Base-by-base conservation (phyloP, 306 rosid species). In the Inga oerstediana region DNA sequence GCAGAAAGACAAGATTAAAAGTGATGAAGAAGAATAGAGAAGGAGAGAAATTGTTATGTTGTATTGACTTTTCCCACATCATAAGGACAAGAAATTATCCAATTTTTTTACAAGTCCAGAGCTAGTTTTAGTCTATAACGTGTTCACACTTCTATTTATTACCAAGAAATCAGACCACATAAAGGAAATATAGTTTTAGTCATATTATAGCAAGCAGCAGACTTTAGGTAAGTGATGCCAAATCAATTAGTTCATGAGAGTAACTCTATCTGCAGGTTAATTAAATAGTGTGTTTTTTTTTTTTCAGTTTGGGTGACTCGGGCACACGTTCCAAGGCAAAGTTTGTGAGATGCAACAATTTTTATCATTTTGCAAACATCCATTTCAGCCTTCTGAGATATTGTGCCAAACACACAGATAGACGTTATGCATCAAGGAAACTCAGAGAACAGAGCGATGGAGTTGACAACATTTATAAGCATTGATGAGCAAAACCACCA, bases 401-500 rank as follows among this genome's bases (percentile, higher is more conserved):
- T 12, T 2, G 64, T 58, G 64, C 64, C 64, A 58, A 58, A 58
- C 64, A 58, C 64, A n/a, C 13, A n/a, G 12, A 58, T 58, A 3
- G 64, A 62, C 20, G 30, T 64, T 22, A 64, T 27, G 48, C 20
- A 16, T 24, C 59, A 59, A 49, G 51, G 45, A 74, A 74, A 34
- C 14, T 49, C 68, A 48, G 41, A 52, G 32, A 79, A 79, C 39
- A 35, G 51, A 68, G n/a, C 30, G 24, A 43, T 17, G 54, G 20
- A 74, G 66, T 68, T 74, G 35, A 30, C 43, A 5, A 43, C 32
- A 43, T 62, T 62, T 35, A 61, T 7, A 58, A 5, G 37, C 79
- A 71, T n/a, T 41, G 20, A 51, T 39, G 35, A 67, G 67, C 64
- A 74, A 69, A 70, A 78, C 10, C 58, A 81, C 74, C 51, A 48